These are phyloP conservation scores for Penicillium chermesinum DNA, from an alignment of 495 filamentous ascomycete species.

Conservation along the genomic window DNA sequence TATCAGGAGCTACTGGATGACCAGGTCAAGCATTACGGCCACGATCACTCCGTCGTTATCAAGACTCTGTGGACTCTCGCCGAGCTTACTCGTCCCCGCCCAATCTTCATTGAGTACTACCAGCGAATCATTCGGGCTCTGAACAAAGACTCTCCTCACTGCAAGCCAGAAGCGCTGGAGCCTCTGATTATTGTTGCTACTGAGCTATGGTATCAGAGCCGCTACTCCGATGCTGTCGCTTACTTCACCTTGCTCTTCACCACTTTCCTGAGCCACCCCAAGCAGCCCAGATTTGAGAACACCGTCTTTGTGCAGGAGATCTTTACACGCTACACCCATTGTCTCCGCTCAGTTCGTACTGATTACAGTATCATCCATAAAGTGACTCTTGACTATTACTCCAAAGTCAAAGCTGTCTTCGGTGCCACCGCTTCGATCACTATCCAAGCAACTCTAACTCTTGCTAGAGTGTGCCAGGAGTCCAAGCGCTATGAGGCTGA, in stretches of 20 bases:
- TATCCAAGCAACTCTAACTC: slow-evolving; percentile 29
- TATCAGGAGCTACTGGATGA: slow-evolving; percentile 30
- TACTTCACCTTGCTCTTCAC: slow-evolving; percentile 32
- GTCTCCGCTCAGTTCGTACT: slow-evolving; percentile 27
- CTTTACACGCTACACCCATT: slow-evolving; percentile 31
- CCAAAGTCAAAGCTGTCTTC: slow-evolving; percentile 29
- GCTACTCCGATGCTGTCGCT: slow-evolving; percentile 30
- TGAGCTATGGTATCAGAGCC: slow-evolving; percentile 32
- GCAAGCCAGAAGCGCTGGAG: slow-evolving; percentile 32
- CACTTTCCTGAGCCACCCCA: slow-evolving; percentile 26
- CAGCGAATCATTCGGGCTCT: slow-evolving; percentile 30
- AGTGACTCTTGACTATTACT: slow-evolving; percentile 29
- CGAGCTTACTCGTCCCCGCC: slow-evolving; percentile 30
- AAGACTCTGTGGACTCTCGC: slow-evolving; percentile 33
- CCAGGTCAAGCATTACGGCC: slow-evolving; percentile 27
- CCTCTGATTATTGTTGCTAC: slow-evolving; percentile 33
- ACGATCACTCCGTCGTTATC: slow-evolving; percentile 27
- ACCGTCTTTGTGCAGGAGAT: slow-evolving; percentile 26
- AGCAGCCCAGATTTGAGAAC: slow-evolving; percentile 28
- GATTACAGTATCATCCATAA: slow-evolving; percentile 29
- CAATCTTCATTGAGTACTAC: slow-evolving; percentile 34
- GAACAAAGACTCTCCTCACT: slow-evolving; percentile 30
- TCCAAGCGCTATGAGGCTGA: slow-evolving; percentile 31
- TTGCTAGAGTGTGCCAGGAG: slow-evolving; percentile 35
- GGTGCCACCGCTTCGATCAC: slow-evolving; percentile 32